phyloP scores from a whole-genome alignment of 2,329 filamentous ascomycete genomes.

The Sclerotinia nivalis region DNA sequence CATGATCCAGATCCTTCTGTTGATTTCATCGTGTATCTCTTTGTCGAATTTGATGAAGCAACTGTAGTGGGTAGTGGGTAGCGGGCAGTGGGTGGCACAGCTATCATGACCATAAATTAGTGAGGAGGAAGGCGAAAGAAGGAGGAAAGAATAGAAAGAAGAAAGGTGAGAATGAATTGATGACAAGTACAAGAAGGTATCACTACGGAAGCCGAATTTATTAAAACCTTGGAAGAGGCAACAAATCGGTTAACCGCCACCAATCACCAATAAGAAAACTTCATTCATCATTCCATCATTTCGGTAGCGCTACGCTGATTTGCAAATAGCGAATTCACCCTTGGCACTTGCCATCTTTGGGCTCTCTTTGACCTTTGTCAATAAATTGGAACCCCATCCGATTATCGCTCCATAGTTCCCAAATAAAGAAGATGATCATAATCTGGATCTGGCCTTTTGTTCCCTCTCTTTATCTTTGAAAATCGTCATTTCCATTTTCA shows the following conservation, averaged over 20 bases:
- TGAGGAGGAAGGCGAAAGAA: background rate
- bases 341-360: background rate
- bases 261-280: background rate
- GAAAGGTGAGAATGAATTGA: background rate
- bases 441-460: slow-evolving; percentile 12
- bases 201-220: slow-evolving; percentile 1
- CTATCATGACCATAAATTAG: background rate
- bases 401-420: background rate
- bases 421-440: background rate
- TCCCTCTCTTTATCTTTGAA: background rate
- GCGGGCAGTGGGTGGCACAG: too few relatives aligned
- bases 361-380: background rate
- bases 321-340: background rate
- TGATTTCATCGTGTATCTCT: background rate
- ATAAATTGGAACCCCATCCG: background rate
- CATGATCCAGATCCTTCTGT: background rate
- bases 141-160: background rate
- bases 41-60: too few relatives aligned
- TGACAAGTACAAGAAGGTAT: background rate
- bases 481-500: background rate
- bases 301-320: slow-evolving; percentile 6
- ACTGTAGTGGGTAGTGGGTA: too few relatives aligned
- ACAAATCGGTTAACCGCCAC: background rate
- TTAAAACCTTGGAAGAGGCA: background rate
- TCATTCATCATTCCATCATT: background rate